Evolutionary conservation across 139 green algal species (phyloP), one percentile per base, ranked within the genome.

Genomic region (Yamagishiella unicocca): DNA sequence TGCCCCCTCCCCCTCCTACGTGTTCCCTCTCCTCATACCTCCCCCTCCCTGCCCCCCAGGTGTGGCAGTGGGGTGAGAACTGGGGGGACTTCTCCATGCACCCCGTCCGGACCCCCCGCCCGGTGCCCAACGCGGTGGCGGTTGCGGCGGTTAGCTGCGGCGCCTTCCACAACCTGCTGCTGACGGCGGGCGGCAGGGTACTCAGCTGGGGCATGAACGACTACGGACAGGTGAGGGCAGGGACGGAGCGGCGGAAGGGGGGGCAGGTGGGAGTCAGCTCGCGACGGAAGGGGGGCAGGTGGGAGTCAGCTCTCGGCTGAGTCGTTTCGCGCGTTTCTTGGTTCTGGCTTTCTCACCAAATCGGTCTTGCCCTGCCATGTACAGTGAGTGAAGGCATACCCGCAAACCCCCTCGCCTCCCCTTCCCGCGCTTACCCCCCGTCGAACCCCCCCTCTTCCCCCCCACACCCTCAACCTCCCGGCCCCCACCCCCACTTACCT

Each of bases 81-180:
- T 98, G 96, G 95, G 96, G 94, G 8, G 94, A 97, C 76, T 98
- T 98, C 79, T 89, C 82, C 29, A 89, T 97, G 77, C 82, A 90
- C 42, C 74, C 96, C 10, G 77, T 95, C 50, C 87, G 92, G 31
- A 61, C 61, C 25, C 61, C 79, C 46, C 82, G 74, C 9, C 85
- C 91, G 75, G 92, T 98, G 76, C 79, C 89, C 33, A 90, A 88
- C 46, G 91, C 89, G 0, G 71, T 58, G 14, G 82, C 89, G 77
- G 94, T 98, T 73, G 92, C 91, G 7, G 90, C 92, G 33, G 95
- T 98, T 37, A 90, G 92, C 5, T 96, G 91, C 82, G 96, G 96
- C 37, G 95, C 96, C 22, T 98, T 98, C 90, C 96, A 98, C 93
- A 98, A 97, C 77, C 82, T 98, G 82, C 92, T 93, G 7, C 91